Evolutionary conservation across 257 asterid genomes (phyloP).

Genomic region (Solanum habrochaites): DNA sequence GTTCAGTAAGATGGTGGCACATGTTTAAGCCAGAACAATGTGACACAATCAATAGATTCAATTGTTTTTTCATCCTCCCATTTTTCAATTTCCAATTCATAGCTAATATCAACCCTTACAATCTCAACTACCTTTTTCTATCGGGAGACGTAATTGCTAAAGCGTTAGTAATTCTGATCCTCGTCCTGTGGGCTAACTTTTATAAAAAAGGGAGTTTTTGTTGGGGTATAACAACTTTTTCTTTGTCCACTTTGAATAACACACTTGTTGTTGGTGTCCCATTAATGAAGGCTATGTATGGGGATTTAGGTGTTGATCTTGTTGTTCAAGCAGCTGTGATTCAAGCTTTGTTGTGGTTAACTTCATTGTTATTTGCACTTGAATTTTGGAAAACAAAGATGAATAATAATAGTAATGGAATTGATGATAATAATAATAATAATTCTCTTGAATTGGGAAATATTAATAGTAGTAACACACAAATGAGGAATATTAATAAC

Average conservation of each 20-base stretch:
- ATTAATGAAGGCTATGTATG: conserved; percentile 24
- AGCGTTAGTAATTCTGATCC: not conserved
- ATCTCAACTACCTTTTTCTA: conserved; percentile 1
- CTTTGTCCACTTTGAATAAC: conserved; percentile 13
- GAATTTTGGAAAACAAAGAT: conserved; percentile 3
- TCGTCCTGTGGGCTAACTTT: conserved; percentile 10
- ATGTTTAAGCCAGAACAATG: conserved; percentile 17
- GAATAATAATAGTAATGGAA: not conserved
- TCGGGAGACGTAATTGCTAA: conserved; percentile 5
- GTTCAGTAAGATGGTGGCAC: conserved; percentile 19
- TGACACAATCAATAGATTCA: conserved; percentile 12
- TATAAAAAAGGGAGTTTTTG: not conserved
- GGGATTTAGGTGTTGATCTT: conserved; percentile 9
- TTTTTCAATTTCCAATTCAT: conserved; percentile 16
- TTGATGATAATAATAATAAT: no score
- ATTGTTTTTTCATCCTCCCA: conserved; percentile 18
- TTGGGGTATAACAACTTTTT: conserved; percentile 14
- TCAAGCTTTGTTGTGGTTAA: conserved; percentile 18
- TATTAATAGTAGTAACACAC: not conserved
- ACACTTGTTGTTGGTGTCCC: conserved; percentile 34
- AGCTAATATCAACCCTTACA: conserved; percentile 7
- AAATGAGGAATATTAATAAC: not conserved
- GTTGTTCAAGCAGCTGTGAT: conserved; percentile 19
- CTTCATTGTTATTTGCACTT: conserved; percentile 5
- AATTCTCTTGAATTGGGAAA: not conserved